Evolutionary conservation across 2,329 filamentous ascomycete genomes (phyloP), one percentile per base, ranked within the genome.

Genomic region (Parafenestella ontariensis): DNA sequence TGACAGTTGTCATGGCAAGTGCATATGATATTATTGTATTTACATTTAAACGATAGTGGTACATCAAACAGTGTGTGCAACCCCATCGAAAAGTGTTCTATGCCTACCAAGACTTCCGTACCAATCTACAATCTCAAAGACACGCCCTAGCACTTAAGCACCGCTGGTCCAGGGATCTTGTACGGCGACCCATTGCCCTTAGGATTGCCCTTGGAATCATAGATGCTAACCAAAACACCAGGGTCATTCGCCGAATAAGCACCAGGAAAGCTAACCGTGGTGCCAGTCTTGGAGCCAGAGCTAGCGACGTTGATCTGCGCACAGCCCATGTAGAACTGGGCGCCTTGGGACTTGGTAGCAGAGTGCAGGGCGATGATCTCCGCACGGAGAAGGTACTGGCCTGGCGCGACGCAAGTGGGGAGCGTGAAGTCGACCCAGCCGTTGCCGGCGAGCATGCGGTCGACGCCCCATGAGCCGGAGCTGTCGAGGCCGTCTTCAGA

Each of bases 151-250:
- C 82, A 85, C 36, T 69, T 77, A 61, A 84, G 82, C 15, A 83
- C 69, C 4, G 75, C 68, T 34, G 82, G 82, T 0, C 82, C 82
- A 0, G 82, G 82, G 33, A 82, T 77, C 17, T 72, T 79, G 58
- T 84, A 84, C n/a, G 72, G 69, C 57, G 59, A 36, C n/a, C 61
- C 61, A 33, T 61, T 63, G 7, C 61, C 61, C 39, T 51, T 59
- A 0, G 61, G 61, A 31, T 59, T 51, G 6, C 61, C 65, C 56
- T 65, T 55, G 17, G 56, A 58, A 41, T 59, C 65, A 45, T 74
- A 74, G 36, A 75, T 60, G 41, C 68, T 73, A 24, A 69, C 56
- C 54, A 69, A 40, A 49, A 75, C 73, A 0, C 73, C 73, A 0
- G 70, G 47, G 43, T 75, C 71, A 2, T 49, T 62, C 1, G 65